Conservation (phyloP, 148 eudicot genomes). For the Linanthus parryae region DNA sequence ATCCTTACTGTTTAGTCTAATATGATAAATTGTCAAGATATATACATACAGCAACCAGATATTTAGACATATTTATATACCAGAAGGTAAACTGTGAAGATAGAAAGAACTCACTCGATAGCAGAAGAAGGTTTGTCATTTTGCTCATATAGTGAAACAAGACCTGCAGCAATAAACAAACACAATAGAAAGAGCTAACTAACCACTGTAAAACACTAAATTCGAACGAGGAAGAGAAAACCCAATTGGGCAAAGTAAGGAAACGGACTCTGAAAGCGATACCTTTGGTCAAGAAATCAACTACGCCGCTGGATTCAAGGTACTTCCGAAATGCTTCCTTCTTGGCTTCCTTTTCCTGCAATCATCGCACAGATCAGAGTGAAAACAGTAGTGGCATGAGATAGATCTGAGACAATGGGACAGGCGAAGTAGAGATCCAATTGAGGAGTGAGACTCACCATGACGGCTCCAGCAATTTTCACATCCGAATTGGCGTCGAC, state of each 20-base stretch:
- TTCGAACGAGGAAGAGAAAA: neutral
- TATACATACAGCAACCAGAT: neutral
- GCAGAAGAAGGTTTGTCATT: conserved; percentile 80
- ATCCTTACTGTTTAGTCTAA: neutral
- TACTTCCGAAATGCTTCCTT: conserved; percentile 97
- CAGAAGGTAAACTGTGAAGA: neutral
- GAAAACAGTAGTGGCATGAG: too few species aligned
- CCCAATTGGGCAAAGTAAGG: neutral
- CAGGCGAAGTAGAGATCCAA: too few species aligned
- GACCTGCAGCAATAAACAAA: too few species aligned
- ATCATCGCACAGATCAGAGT: too few species aligned
- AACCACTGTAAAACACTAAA: conserved; percentile 1
- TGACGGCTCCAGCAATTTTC: too few species aligned
- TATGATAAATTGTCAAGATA: neutral
- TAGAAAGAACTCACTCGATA: conserved; percentile 57
- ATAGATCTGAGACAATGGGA: too few species aligned
- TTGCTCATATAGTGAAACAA: conserved; percentile 91
- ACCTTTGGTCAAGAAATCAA: conserved; percentile 94
- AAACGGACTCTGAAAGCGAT: neutral
- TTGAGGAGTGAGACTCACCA: too few species aligned
- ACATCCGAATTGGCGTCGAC: too few species aligned
- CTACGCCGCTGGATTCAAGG: conserved; percentile 80
- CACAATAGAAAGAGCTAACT: too few species aligned
- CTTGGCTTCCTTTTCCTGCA: conserved; percentile 91
- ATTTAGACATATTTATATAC: neutral